Evolutionary conservation across 2,329 filamentous ascomycete genomes (phyloP).

Genomic region (Fusarium newnesense): DNA sequence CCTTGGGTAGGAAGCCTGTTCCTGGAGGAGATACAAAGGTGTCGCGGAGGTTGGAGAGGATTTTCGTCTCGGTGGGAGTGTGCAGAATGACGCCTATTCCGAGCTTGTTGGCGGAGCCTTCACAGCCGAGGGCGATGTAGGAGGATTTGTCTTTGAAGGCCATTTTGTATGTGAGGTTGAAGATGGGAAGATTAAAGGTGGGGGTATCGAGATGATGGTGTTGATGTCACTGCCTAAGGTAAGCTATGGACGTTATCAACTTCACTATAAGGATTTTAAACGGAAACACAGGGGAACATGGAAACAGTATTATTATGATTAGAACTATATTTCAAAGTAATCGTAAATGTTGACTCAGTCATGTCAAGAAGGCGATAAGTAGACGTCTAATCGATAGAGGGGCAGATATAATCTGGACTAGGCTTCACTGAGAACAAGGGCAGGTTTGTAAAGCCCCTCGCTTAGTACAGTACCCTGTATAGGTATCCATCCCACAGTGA

Average conservation of each 20-base stretch:
- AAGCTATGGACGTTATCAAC: neutral
- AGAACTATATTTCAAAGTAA: neutral
- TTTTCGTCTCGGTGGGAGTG: conserved; percentile 63
- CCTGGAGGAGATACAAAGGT: conserved; percentile 93
- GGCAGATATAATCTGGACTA: conserved; percentile 10
- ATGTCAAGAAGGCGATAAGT: conserved; percentile 20
- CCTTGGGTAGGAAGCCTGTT: conserved; percentile 94
- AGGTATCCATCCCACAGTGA: conserved; percentile 6
- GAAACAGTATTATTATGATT: neutral
- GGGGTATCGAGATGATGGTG: conserved; percentile 18
- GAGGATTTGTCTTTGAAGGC: conserved; percentile 48
- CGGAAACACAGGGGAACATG: too few species aligned
- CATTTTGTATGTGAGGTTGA: conserved; percentile 26
- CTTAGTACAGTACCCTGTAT: conserved; percentile 8
- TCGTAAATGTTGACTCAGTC: neutral
- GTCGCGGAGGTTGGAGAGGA: conserved; percentile 94
- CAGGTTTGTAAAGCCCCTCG: conserved; percentile 28
- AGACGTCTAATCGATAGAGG: conserved; percentile 26
- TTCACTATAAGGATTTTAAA: neutral
- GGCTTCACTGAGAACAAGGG: conserved; percentile 4
- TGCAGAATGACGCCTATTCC: conserved; percentile 93
- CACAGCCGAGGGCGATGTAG: conserved; percentile 70
- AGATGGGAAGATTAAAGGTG: conserved; percentile 20
- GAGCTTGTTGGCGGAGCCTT: conserved; percentile 98
- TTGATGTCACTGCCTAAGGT: conserved; percentile 2